phyloP scores from a whole-genome alignment of 371 early-diverging fungal genomes.

The Apophysomyces sp. region DNA sequence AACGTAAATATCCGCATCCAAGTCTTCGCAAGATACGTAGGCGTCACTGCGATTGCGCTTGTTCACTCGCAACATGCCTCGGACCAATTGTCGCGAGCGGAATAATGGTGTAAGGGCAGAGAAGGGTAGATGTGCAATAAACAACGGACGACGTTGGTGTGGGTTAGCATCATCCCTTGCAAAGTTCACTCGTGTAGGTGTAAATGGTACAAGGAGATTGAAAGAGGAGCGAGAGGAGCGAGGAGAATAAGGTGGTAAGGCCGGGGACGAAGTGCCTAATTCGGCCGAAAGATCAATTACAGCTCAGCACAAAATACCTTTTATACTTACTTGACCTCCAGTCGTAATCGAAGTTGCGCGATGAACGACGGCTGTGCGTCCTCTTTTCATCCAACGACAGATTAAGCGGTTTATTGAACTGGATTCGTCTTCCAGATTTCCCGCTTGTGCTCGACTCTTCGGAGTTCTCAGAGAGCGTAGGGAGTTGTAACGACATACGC shows the following conservation, averaged over 20 bases:
- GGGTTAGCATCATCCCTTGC: constrained; percentile 53
- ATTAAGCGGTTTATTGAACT: constrained; percentile 35
- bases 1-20: constrained; percentile 74
- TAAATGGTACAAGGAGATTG: constrained; percentile 45
- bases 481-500: constrained; percentile 41
- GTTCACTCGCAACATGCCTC: constrained; percentile 84
- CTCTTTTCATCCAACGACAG: constrained; percentile 26
- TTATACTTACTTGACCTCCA: constrained; percentile 38
- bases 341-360: constrained; percentile 43
- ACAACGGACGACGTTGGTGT: constrained; percentile 56
- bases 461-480: constrained; percentile 38
- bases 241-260: constrained; percentile 12
- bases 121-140: constrained; percentile 60
- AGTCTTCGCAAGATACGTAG: constrained; percentile 76
- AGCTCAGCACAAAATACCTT: background rate
- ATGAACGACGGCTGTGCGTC: constrained; percentile 28
- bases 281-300: constrained; percentile 7
- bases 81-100: constrained; percentile 45
- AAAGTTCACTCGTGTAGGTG: constrained; percentile 53
- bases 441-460: constrained; percentile 9
- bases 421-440: constrained; percentile 18
- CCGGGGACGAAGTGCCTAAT: constrained; percentile 8
- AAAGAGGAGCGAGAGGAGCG: constrained; percentile 26
- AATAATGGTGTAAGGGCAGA: constrained; percentile 53
- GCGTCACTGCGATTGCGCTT: constrained; percentile 81